These are phyloP conservation scores for Hirschioporus abietinus DNA, from an alignment of 768 basidiomycete species.

Conservation along the genomic window DNA sequence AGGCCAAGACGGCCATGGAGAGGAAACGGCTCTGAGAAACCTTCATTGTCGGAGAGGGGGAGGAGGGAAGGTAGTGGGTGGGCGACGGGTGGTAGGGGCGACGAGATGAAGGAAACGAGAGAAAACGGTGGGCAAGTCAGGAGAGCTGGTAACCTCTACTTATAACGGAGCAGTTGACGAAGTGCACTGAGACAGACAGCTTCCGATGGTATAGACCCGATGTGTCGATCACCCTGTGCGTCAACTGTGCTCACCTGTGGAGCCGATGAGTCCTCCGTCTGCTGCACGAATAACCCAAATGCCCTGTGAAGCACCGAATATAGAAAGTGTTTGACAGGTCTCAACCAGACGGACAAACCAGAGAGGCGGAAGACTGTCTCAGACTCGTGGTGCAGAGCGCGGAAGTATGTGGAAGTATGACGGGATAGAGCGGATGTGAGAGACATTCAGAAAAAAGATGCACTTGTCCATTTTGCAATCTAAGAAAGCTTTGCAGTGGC, in stretches of 20 bases:
- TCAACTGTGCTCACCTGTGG: background rate
- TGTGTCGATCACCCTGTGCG: background rate
- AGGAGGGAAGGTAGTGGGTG: background rate
- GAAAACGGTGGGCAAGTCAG: background rate
- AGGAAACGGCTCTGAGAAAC: background rate
- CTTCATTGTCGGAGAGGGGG: background rate
- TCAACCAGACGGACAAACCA: background rate
- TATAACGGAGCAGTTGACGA: background rate
- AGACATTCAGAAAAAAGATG: background rate
- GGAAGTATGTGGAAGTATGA: background rate
- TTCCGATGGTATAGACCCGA: background rate
- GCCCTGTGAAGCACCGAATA: background rate
- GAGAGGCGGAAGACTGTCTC: background rate
- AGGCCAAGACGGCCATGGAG: background rate
- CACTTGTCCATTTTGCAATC: background rate
- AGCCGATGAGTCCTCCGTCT: constrained; percentile 1
- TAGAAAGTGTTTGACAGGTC: background rate
- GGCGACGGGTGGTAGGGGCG: background rate
- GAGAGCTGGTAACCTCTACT: background rate
- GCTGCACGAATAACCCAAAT: background rate
- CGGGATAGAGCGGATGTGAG: background rate
- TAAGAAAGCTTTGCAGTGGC: background rate
- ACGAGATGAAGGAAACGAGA: background rate
- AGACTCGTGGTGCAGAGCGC: background rate
- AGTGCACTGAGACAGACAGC: background rate